Percentiles rank a stretch among this genome's conserved stretches.
Evolutionary conservation across 495 filamentous ascomycete genomes (phyloP).

Genomic region (Neurospora pannonica): DNA sequence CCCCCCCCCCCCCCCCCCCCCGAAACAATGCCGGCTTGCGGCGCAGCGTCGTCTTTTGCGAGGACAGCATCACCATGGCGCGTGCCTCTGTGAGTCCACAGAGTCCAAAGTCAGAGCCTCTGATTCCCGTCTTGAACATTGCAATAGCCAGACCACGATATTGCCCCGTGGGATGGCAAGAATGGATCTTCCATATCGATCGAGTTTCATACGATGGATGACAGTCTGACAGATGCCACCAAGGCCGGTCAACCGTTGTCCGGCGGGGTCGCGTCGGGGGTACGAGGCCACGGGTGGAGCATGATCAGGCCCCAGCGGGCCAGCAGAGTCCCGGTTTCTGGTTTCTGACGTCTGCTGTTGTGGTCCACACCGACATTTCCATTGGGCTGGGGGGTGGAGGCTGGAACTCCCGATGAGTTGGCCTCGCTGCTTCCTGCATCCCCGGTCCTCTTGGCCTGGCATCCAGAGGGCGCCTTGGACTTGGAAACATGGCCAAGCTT

Average conservation of each 20-base stretch:
- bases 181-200: neutral
- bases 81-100: neutral
- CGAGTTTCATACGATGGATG: neutral
- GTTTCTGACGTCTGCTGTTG: neutral
- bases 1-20: too few relatives aligned
- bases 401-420: slow-evolving; percentile 16
- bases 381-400: slow-evolving; percentile 15
- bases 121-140: neutral
- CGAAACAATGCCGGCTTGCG: neutral
- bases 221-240: neutral
- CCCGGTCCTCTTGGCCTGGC: slow-evolving; percentile 12
- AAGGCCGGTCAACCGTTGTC: neutral
- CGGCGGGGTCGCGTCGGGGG: neutral
- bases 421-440: slow-evolving; percentile 13
- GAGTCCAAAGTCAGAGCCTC: neutral
- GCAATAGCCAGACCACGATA: neutral
- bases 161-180: neutral
- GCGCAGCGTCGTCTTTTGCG: neutral
- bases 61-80: neutral
- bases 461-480: neutral
- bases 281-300: neutral
- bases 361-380: slow-evolving; percentile 25
- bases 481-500: slow-evolving; percentile 2
- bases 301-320: neutral
- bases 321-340: neutral